Conservation (phyloP, 805 yeast species). For the Monosporozyma unispora region DNA sequence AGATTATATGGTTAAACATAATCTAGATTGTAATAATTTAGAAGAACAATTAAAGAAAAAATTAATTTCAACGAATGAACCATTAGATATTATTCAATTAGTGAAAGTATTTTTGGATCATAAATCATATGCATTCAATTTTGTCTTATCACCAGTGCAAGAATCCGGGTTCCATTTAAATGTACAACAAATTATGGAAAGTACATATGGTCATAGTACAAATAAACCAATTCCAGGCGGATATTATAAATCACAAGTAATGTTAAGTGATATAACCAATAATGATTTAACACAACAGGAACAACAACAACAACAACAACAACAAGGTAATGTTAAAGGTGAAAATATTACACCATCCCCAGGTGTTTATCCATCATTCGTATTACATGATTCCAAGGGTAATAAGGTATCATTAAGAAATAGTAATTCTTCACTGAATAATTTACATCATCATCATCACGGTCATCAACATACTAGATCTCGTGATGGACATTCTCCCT, state of each 20-base stretch:
- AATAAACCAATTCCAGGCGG: background rate
- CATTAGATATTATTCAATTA: constrained; percentile 7
- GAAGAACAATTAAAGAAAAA: constrained; percentile 27
- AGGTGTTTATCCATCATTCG: background rate
- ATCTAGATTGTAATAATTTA: constrained; percentile 51
- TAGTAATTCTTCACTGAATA: background rate
- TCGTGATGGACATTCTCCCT: background rate
- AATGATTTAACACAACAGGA: background rate
- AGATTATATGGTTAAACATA: constrained; percentile 1
- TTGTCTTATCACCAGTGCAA: constrained; percentile 16
- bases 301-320: background rate
- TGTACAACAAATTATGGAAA: constrained; percentile 14
- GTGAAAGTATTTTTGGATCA: constrained; percentile 16
- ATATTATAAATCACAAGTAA: background rate
- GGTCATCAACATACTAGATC: too few relatives aligned
- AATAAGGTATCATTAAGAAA: background rate
- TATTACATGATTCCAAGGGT: background rate
- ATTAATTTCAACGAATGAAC: constrained; percentile 35
- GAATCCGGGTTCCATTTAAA: constrained; percentile 21
- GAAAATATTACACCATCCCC: background rate
- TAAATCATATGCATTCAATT: constrained; percentile 18
- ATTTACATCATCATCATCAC: background rate
- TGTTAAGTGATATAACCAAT: background rate
- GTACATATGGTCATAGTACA: constrained; percentile 1
- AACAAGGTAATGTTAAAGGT: background rate